Evolutionary conservation across 495 filamentous ascomycete species (phyloP).

Genomic region (Penicillium malachiteum): DNA sequence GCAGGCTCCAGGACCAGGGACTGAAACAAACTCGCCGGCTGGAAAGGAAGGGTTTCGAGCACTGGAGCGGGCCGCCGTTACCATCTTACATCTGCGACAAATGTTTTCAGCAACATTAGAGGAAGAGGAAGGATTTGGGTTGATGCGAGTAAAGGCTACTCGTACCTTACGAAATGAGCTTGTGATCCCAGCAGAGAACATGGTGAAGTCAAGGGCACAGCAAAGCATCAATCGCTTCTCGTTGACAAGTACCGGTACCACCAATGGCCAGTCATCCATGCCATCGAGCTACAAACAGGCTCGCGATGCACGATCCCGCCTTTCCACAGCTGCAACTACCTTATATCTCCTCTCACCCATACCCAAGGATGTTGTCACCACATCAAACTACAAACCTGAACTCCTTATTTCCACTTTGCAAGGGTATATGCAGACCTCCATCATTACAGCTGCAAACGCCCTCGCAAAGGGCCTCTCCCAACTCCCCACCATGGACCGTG

Average conservation of each 20-base stretch:
- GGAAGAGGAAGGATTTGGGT: constrained; percentile 72
- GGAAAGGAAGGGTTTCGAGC: constrained; percentile 72
- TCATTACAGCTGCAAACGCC: constrained; percentile 70
- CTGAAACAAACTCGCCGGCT: constrained; percentile 21
- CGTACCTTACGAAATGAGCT: constrained; percentile 65
- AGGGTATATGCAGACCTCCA: constrained; percentile 71
- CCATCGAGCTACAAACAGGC: constrained; percentile 71
- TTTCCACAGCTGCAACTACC: constrained; percentile 71
- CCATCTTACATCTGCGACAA: constrained; percentile 67
- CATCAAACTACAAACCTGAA: constrained; percentile 53
- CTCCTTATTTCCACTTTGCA: constrained; percentile 76
- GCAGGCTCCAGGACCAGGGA: constrained; percentile 6
- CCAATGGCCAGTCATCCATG: constrained; percentile 26
- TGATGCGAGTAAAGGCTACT: constrained; percentile 69
- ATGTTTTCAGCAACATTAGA: constrained; percentile 62
- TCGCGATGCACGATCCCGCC: constrained; percentile 71
- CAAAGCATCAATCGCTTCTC: constrained; percentile 83
- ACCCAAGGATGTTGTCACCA: constrained; percentile 21
- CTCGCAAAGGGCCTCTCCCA: constrained; percentile 72
- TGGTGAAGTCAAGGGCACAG: constrained; percentile 66
- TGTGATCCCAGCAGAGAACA: constrained; percentile 66
- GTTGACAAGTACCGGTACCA: constrained; percentile 53
- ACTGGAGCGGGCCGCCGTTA: constrained; percentile 75
- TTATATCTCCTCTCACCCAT: constrained; percentile 79
- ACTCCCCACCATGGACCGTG: constrained; percentile 77